A percentile compares a stretch with the other conserved stretches of the same genome.
phyloP scores from a whole-genome alignment of 306 rosid species.

The Castanea crenata region DNA sequence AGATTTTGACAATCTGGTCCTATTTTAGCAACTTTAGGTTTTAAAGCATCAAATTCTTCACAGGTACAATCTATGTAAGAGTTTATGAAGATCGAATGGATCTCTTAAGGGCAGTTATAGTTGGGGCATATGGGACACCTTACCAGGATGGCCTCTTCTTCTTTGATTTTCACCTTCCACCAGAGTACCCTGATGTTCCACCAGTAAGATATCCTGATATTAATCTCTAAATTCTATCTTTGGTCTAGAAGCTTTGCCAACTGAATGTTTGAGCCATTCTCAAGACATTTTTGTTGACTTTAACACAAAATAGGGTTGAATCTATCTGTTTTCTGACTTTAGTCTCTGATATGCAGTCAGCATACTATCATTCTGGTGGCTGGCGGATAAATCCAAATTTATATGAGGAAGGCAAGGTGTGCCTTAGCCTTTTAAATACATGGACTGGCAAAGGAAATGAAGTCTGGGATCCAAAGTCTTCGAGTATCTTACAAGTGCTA shows the following conservation, averaged over 20 bases:
- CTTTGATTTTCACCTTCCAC: conserved; percentile 98
- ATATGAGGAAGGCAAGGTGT: conserved; percentile 98
- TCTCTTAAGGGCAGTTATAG: conserved; percentile 91
- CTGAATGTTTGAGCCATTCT: not conserved
- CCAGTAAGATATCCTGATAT: conserved; percentile 64
- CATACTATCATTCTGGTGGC: conserved; percentile 98
- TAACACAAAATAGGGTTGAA: not conserved
- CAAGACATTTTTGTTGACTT: not conserved
- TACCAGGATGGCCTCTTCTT: conserved; percentile 99
- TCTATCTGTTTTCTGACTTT: conserved; percentile 26
- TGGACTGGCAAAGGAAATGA: conserved; percentile 99
- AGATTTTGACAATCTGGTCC: conserved; percentile 22
- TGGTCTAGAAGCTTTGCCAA: not conserved
- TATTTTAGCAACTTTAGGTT: conserved; percentile 18
- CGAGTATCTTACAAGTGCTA: conserved; percentile 97
- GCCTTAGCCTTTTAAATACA: conserved; percentile 97
- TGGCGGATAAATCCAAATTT: conserved; percentile 98
- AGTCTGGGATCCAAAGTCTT: conserved; percentile 98
- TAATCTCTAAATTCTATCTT: not conserved
- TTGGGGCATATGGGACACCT: conserved; percentile 98
- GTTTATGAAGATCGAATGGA: conserved; percentile 98
- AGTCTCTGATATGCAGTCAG: conserved; percentile 70
- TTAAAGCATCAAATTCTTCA: conserved; percentile 30
- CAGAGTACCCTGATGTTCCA: conserved; percentile 95
- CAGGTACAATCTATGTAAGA: conserved; percentile 87